Conservation (phyloP, 2,329 filamentous ascomycete species). For the Trichoderma asperellum region DNA sequence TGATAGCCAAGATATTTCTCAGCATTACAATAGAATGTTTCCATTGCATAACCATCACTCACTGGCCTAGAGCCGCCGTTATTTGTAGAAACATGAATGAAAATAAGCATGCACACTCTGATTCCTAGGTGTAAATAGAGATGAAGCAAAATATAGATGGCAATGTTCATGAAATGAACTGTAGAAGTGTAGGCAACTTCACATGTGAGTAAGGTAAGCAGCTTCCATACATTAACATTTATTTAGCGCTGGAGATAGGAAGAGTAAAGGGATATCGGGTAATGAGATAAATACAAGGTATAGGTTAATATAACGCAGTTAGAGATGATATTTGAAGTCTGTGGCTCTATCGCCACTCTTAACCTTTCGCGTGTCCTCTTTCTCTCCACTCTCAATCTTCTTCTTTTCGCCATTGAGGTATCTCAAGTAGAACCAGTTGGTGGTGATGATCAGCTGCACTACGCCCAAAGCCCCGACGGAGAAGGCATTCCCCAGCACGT, state of each 20-base stretch:
- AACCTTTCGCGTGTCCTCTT: conserved; percentile 49
- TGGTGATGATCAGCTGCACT: conserved; percentile 44
- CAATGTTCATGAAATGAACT: too few relatives aligned
- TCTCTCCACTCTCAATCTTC: conserved; percentile 44
- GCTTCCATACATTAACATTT: background rate
- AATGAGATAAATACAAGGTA: background rate
- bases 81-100: too few relatives aligned
- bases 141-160: too few relatives aligned
- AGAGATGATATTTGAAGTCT: conserved; percentile 53
- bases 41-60: too few relatives aligned
- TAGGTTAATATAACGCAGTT: background rate
- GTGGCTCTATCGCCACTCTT: conserved; percentile 52
- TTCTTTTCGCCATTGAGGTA: conserved; percentile 48
- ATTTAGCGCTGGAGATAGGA: too few relatives aligned
- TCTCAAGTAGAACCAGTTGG: conserved; percentile 49
- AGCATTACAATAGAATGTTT: too few relatives aligned
- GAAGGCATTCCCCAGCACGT: conserved; percentile 39
- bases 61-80: too few relatives aligned
- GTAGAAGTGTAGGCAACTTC: too few relatives aligned
- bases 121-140: too few relatives aligned
- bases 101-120: too few relatives aligned
- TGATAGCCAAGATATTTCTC: too few relatives aligned
- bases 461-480: conserved; percentile 37
- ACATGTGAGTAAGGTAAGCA: too few relatives aligned
- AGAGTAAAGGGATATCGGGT: rapidly evolving